phyloP scores from a whole-genome alignment of 208 protist genomes.

The Blastocrithidia nonstop region DNA sequence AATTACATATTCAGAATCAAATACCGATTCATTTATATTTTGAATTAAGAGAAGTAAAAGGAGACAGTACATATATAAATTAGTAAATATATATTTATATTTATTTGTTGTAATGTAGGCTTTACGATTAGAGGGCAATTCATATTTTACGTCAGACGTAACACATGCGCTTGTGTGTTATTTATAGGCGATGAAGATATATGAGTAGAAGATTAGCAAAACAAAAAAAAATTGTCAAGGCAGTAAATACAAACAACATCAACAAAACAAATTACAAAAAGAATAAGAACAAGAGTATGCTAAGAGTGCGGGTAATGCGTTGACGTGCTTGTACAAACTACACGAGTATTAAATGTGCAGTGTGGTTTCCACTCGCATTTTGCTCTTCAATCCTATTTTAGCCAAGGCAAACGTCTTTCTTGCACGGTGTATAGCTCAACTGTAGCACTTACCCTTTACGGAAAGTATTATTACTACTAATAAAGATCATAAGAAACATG shows the following conservation, averaged over 20 bases:
- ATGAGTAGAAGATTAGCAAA: conserved; percentile 14
- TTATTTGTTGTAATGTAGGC: conserved; percentile 26
- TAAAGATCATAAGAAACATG: not conserved
- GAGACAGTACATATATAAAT: not conserved
- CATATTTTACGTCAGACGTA: conserved; percentile 30
- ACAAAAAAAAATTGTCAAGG: conserved; percentile 1
- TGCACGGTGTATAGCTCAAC: conserved; percentile 26
- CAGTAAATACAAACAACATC: not conserved
- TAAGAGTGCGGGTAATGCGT: conserved; percentile 65
- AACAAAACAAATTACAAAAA: not conserved
- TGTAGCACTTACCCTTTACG: conserved; percentile 1
- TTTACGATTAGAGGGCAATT: conserved; percentile 50
- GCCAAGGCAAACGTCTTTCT: conserved; percentile 75
- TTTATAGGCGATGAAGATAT: conserved; percentile 26
- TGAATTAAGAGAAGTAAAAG: not conserved
- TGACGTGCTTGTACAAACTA: conserved; percentile 63
- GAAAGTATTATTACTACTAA: not conserved
- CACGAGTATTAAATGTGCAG: conserved; percentile 20
- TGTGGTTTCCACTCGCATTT: conserved; percentile 19
- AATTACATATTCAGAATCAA: not conserved
- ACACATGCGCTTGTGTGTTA: conserved; percentile 32
- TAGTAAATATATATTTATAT: not conserved
- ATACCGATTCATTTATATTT: not conserved
- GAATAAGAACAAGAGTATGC: conserved; percentile 58
- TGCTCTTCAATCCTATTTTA: conserved; percentile 43